Evolutionary conservation across 176 grass and related monocot genomes (phyloP), one percentile per base, ranked within the genome.

Genomic region (Carex littledalei): DNA sequence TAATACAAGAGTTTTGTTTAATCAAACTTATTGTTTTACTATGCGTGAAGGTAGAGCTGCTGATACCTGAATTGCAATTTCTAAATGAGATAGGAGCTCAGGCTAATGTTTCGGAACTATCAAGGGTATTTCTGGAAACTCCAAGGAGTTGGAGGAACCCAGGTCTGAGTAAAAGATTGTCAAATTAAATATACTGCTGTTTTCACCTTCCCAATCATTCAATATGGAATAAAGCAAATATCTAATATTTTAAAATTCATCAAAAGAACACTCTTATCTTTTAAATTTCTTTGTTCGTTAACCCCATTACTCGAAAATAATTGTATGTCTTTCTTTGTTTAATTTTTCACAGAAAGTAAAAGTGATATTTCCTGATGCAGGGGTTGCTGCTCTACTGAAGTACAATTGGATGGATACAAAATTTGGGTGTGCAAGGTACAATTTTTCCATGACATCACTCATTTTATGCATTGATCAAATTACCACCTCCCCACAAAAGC

Each of bases 51-150:
- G 96, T 91, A 47, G 93, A 98, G 61, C 91, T 98, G 29, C 67
- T 98, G 86, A 98, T 95, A 78, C 93, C 96, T 75, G 91, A 98
- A 70, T 63, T 98, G 58, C 89, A 95, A 77, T 98, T 98, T 88
- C 93, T 98, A 59, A 94, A 98, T 65, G 80, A 89, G 77, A 93
- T 95, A 94, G 93, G 96, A 86, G 96, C 96, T 56, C 96, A 98
- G 65, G 96, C 87, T 37, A 91, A 94, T 80, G 81, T 98, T 67
- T 98, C 93, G 96, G 91, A 89, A 32, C 79, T 94, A 31, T 93
- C 96, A 12, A 95, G 87, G 54, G 90, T 98, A 84, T 94, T 95
- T 86, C 70, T 95, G 55, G 93, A 98, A 31, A 93, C 93, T 43
- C 85, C 77, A 95, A 82, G 96, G 89, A 82, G 86, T 91, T 45